Conservation (phyloP, 208 protist species). For the Leishmania amazonensis region DNA sequence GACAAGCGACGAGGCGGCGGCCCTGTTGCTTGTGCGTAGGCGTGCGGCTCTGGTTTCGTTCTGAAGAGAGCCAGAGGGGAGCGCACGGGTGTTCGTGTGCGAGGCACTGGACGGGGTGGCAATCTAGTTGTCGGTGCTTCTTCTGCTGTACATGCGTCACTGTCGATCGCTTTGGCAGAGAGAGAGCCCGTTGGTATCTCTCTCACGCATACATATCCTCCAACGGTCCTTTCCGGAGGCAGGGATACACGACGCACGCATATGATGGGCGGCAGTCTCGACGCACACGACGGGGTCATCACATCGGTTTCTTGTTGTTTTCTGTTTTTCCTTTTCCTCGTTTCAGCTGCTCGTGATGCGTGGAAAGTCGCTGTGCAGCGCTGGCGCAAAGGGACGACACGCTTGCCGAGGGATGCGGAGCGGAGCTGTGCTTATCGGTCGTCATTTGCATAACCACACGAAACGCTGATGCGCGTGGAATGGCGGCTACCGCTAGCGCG, state of each 20-base stretch:
- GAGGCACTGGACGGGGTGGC: not conserved
- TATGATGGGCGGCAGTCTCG: not conserved
- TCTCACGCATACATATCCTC: not conserved
- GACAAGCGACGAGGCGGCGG: constrained; percentile 31
- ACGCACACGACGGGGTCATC: not conserved
- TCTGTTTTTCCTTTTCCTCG: not conserved
- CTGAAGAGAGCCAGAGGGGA: constrained; percentile 34
- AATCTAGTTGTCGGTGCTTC: not conserved
- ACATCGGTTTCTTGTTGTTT: not conserved
- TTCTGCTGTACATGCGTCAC: not conserved
- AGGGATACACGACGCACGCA: not conserved
- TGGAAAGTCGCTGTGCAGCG: not conserved
- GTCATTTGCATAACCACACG: too few relatives aligned
- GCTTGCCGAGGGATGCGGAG: not conserved
- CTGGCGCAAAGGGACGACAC: not conserved
- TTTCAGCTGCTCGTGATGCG: not conserved
- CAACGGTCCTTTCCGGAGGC: not conserved
- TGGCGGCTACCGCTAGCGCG: not conserved
- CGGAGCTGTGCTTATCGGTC: not conserved
- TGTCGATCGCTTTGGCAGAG: not conserved
- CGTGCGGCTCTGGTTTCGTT: constrained; percentile 42
- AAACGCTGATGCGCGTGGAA: too few relatives aligned
- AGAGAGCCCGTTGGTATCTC: not conserved
- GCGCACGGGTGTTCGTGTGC: not conserved
- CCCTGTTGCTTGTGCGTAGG: constrained; percentile 44